Evolutionary conservation across 805 yeast species (phyloP).

Genomic region (Hagleromyces aurorensis): DNA sequence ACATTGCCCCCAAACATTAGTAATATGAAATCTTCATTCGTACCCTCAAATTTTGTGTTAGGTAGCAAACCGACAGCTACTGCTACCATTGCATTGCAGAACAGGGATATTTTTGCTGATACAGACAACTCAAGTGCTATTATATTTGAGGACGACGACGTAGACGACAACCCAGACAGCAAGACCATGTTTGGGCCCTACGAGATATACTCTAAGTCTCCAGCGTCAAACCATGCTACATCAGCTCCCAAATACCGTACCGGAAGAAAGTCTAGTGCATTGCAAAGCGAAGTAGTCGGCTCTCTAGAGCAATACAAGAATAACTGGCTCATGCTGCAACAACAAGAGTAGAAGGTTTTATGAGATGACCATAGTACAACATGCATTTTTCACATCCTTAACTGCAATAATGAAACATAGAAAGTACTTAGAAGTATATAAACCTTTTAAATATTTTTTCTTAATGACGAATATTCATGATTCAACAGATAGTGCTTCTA

Average conservation of each 20-base stretch:
- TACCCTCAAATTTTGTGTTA: no score
- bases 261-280: slow-evolving; percentile 25
- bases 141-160: slow-evolving; percentile 28
- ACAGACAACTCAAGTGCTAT: slow-evolving; percentile 26
- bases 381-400: no score
- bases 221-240: slow-evolving; percentile 3
- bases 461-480: no score
- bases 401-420: no score
- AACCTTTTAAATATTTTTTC: no score
- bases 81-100: slow-evolving; percentile 25
- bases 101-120: slow-evolving; percentile 24
- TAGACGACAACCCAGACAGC: slow-evolving; percentile 8
- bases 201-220: slow-evolving; percentile 7
- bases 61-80: slow-evolving; percentile 17
- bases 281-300: slow-evolving; percentile 30
- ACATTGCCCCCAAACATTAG: slow-evolving; percentile 4
- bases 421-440: no score
- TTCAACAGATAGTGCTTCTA: no score
- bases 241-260: slow-evolving; percentile 9
- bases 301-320: slow-evolving; percentile 32
- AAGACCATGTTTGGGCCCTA: slow-evolving; percentile 18
- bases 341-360: no score
- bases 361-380: no score
- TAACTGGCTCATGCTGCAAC: slow-evolving; percentile 32
- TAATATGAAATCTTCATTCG: slow-evolving; percentile 6